phyloP scores from a whole-genome alignment of 805 yeast genomes.

The Cyberlindnera subsufficiens region DNA sequence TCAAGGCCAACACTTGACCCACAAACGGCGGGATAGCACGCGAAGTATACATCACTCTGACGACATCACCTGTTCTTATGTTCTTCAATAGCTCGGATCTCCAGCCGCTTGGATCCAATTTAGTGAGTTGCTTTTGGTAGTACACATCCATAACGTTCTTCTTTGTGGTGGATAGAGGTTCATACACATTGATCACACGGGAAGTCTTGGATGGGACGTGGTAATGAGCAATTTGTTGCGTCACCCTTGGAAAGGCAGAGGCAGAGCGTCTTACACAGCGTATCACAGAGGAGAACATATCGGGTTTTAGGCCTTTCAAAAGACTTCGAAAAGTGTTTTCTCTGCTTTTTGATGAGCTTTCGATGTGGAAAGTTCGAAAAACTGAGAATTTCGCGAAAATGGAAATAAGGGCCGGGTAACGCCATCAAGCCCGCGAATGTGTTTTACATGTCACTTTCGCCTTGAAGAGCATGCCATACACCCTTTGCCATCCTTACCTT shows the following conservation, averaged over 20 bases:
- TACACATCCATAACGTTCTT: slow-evolving; percentile 23
- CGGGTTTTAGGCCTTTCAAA: neutral
- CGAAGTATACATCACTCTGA: slow-evolving; percentile 61
- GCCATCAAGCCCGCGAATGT: no score
- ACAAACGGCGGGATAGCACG: slow-evolving; percentile 55
- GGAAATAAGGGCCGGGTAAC: no score
- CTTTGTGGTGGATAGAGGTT: slow-evolving; percentile 13
- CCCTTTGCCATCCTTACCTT: no score
- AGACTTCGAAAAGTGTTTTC: no score
- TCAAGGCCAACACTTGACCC: slow-evolving; percentile 77
- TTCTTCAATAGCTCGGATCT: slow-evolving; percentile 50
- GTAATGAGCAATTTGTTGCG: slow-evolving; percentile 11
- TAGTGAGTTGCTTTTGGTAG: slow-evolving; percentile 31
- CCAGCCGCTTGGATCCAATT: slow-evolving; percentile 68
- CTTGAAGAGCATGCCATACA: no score
- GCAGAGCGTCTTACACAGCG: neutral
- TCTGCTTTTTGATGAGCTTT: no score
- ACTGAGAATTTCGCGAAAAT: no score
- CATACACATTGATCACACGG: slow-evolving; percentile 17
- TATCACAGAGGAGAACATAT: neutral
- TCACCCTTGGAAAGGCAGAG: neutral
- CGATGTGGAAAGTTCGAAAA: no score
- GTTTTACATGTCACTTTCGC: no score
- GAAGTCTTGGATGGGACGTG: slow-evolving; percentile 11
- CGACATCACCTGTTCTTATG: slow-evolving; percentile 76